Evolutionary conservation across 148 eudicot species (phyloP), one percentile per base, ranked within the genome.

Genomic region (Rhododendron molle): DNA sequence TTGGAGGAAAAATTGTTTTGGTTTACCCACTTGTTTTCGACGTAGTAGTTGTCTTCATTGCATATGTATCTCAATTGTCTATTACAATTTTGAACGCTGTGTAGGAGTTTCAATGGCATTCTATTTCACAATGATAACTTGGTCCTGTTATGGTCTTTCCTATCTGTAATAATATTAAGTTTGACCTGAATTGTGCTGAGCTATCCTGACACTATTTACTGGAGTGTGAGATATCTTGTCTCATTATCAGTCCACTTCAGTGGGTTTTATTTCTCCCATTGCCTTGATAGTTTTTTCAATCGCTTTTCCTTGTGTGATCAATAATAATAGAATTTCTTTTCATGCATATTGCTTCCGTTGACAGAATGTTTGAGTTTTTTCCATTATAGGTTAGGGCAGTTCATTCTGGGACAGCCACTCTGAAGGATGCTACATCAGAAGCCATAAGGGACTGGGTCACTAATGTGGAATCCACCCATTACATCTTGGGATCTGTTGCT

Each of bases 401-500:
- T 78, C 98, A 97, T 90, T 92, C 98, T 81, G 99, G 99, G 52
- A 95, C 99, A 32, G 98, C 99, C 73, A 97, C 98, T 26, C 88
- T 95, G 86, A 97, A 97, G 87, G 99, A 97, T 92, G 99, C 99
- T 78, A 97, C 99, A 76, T 97, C 99, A 32, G 98, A 97, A 93
- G 99, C 98, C 65, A 97, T 97, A 89, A 82, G 99, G 85, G 99
- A 97, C 81, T 97, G 99, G 99, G 98, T 97, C 49, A 97, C 98
- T 56, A 95, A 97, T 79, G 99, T 97, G 71, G 99, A 97, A 92
- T 88, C 99, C 16, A 95, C 99, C 76, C 98, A 97, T 88, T 97
- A 97, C 91, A 97, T 95, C 44, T 92, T 95, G 85, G 99, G 99
- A 62, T 97, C 98, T 62, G 98, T 95, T 85, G 98, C 98, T 23